Conservation (phyloP, 176 grass and related monocot genomes). For the Triticum dicoccoides region DNA sequence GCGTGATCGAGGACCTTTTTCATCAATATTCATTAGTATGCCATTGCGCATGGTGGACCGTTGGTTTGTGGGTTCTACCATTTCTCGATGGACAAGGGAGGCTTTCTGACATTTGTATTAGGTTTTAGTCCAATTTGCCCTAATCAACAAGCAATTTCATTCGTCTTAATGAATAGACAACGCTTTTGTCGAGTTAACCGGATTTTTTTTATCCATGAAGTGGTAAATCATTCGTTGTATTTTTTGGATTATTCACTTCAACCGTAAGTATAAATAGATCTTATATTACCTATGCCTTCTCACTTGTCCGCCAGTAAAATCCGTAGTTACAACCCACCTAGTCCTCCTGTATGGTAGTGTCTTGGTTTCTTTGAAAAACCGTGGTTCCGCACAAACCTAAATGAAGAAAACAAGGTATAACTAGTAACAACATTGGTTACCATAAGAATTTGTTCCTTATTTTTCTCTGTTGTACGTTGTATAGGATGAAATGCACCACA, state of each 20-base stretch:
- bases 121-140: too few relatives aligned
- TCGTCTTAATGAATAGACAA: too few relatives aligned
- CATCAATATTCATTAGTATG: too few relatives aligned
- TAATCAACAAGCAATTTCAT: too few relatives aligned
- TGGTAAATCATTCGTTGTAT: not conserved
- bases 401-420: not conserved
- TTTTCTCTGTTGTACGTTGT: not conserved
- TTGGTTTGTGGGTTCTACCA: too few relatives aligned
- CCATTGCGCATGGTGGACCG: too few relatives aligned
- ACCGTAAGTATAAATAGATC: not conserved
- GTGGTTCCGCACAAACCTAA: conserved; percentile 49
- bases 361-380: conserved; percentile 49
- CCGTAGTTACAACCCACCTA: not conserved
- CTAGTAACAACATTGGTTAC: not conserved
- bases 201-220: too few relatives aligned
- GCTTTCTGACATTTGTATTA: too few relatives aligned
- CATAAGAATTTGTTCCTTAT: not conserved
- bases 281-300: not conserved
- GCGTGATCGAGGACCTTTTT: too few relatives aligned
- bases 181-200: too few relatives aligned
- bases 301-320: conserved; percentile 3
- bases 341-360: conserved; percentile 17
- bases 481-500: not conserved
- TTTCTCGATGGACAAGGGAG: too few relatives aligned
- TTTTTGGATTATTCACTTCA: not conserved